Evolutionary conservation across 768 basidiomycete genomes (phyloP).

Genomic region (Myochromella boudieri): DNA sequence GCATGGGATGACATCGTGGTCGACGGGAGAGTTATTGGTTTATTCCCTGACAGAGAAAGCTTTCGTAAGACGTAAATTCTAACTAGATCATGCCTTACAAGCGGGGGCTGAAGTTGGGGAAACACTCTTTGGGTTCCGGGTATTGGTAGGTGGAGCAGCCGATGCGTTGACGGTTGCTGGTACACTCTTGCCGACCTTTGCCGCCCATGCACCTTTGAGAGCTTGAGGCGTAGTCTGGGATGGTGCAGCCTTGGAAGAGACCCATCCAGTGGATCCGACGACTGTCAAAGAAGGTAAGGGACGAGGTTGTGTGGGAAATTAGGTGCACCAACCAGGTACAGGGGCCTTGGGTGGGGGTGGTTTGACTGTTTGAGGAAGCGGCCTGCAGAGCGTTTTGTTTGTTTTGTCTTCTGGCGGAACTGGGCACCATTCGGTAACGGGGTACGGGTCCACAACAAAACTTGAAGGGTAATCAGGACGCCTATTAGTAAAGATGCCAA

Average conservation of each 20-base stretch:
- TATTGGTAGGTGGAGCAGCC: not conserved
- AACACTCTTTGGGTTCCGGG: not conserved
- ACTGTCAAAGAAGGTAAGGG: constrained; percentile 26
- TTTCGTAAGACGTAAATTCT: not conserved
- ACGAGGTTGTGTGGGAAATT: not conserved
- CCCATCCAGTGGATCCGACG: constrained; percentile 39
- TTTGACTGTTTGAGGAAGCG: constrained; percentile 34
- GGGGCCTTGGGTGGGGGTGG: constrained; percentile 28
- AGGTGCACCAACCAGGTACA: constrained; percentile 23
- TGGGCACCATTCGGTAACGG: constrained; percentile 37
- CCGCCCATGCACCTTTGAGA: not conserved
- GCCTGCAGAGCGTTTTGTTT: constrained; percentile 43
- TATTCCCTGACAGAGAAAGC: constrained; percentile 18
- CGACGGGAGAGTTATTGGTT: constrained; percentile 15
- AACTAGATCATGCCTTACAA: constrained; percentile 3
- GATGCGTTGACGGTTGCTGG: not conserved
- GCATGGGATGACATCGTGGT: not conserved
- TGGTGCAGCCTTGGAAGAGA: constrained; percentile 16
- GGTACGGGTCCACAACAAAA: constrained; percentile 39
- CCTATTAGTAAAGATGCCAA: not conserved
- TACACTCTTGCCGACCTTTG: not conserved
- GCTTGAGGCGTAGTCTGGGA: constrained; percentile 11
- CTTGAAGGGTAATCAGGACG: constrained; percentile 11
- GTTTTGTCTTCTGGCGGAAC: constrained; percentile 42
- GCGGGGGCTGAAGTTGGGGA: constrained; percentile 1